Evolutionary conservation across 2,329 filamentous ascomycete species (phyloP), one percentile per base, ranked within the genome.

Genomic region (Ramichloridium luteum): DNA sequence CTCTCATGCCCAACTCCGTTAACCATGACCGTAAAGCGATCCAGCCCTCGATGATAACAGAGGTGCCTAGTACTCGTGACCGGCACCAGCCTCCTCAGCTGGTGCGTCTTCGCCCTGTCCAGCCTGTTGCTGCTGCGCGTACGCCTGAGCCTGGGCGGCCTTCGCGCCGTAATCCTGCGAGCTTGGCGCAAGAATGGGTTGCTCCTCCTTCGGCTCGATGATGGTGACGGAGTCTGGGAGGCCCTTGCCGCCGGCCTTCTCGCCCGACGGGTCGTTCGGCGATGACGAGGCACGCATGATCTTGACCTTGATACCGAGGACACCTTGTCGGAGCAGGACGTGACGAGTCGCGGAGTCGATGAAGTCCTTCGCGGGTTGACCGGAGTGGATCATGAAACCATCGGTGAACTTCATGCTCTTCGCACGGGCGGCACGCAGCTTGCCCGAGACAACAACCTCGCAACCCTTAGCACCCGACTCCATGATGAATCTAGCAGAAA

Each of bases 391-490:
- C 90, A 98, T 98, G 84, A 98, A 98, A 64, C 90, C 90, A 68
- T 98, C 75, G 67, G 90, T 98, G 80, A 98, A 98, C 80, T 98
- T 98, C 90, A 98, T 98, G 72, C 76, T 84, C 84, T 98, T 98
- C 68, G 90, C 90, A 74, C 90, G 85, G 59, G 90, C 90, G 65
- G 90, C 90, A 61, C 90, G 80, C 56, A 98, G 82, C 80, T 98
- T 98, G 67, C 90, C 90, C 54, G 85, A 94, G 53, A 98, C 90
- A 61, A 98, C 90, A 50, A 98, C 90, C 74, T 98, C 90, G 66
- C 90, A 98, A 68, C 90, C 90, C 82, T 98, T 98, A 67, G 90
- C 90, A 60, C 90, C 90, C 54, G 74, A 82, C 82, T 98, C 90
- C 90, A 98, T 98, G 72, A 98, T 98, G 76, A 98, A 98, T 62